Base-by-base conservation (phyloP, 306 rosid species). In the Malus asiatica region DNA sequence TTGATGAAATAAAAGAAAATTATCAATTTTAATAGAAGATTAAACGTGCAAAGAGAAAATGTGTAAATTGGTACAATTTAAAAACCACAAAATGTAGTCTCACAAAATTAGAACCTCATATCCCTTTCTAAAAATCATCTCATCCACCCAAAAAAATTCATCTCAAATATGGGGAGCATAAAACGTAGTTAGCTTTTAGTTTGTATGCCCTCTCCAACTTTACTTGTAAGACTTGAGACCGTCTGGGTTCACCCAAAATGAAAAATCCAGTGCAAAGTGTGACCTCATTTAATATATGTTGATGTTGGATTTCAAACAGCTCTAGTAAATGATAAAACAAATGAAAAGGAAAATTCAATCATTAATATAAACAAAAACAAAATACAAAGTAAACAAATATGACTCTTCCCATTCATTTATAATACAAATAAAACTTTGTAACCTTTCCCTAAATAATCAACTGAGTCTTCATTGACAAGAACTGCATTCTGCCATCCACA, bases 351-450 rank as follows among this genome's bases (percentile, higher is more conserved):
- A 64, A 84, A 44, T 33, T 74, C 78, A 71, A 74, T 77, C 76
- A 45, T 22, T 18, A 71, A 52, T 73, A 75, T 53, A 44, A 71
- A 82, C 65, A 79, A 33, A 55, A 73, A 76, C 81, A 57, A 42
- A 42, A 65, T 13, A 55, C 29, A 79, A 25, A 72, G 60, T 66
- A 22, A 73, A 79, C 48, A 76, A 71, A 64, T 32, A 79, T 44
- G 68, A 35, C 78, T 52, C 32, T 66, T 72, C 79, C 77, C 69
- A 59, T 32, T 62, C 77, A 66, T 80, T 75, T 82, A 68, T 79
- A 77, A 74, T 80, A 85, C 89, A 87, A 81, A 85, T 76, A 16
- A 62, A 72, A 74, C 20, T 76, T 67, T 44, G 83, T 35, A 73
- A 69, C 38, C 81, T 65, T 40, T 44, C 77, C 77, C 46, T 55